Evolutionary conservation across 306 rosid species (phyloP).

Genomic region (Alnus rubra): DNA sequence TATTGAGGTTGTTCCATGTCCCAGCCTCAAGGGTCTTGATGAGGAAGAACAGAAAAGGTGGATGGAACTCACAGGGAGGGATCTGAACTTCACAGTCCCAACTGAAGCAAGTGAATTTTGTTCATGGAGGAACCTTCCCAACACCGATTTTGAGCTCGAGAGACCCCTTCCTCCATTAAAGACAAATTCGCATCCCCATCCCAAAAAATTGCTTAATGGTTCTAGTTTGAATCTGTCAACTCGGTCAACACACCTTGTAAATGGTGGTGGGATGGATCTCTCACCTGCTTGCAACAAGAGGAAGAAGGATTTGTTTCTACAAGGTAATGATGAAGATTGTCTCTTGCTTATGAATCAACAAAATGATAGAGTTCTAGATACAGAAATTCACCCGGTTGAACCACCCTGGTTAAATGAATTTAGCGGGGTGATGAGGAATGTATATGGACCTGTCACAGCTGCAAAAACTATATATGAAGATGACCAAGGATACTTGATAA

Average conservation of each 20-base stretch:
- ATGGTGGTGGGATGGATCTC: conserved; percentile 38
- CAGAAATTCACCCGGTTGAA: conserved; percentile 31
- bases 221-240: conserved; percentile 37
- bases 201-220: conserved; percentile 38
- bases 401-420: conserved; percentile 41
- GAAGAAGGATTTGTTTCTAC: conserved; percentile 39
- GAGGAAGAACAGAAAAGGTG: conserved; percentile 45
- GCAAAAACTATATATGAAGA: conserved; percentile 45
- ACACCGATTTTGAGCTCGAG: conserved; percentile 42
- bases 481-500: conserved; percentile 39
- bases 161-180: conserved; percentile 30
- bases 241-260: conserved; percentile 22
- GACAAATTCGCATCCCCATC: conserved; percentile 25
- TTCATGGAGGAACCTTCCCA: conserved; percentile 43
- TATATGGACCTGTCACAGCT: conserved; percentile 43
- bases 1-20: conserved; percentile 33
- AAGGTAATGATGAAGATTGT: conserved; percentile 41
- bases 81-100: conserved; percentile 36
- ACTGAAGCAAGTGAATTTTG: conserved; percentile 39
- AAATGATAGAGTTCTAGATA: conserved; percentile 30
- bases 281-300: conserved; percentile 37
- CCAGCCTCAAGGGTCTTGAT: conserved; percentile 37
- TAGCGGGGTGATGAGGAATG: conserved; percentile 46
- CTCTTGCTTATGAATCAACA: conserved; percentile 32
- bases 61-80: conserved; percentile 48